A percentile compares a stretch with the other conserved stretches of the same genome.
phyloP scores from a whole-genome alignment of 352 stramenopile genomes.

The Globisporangium parvum region DNA sequence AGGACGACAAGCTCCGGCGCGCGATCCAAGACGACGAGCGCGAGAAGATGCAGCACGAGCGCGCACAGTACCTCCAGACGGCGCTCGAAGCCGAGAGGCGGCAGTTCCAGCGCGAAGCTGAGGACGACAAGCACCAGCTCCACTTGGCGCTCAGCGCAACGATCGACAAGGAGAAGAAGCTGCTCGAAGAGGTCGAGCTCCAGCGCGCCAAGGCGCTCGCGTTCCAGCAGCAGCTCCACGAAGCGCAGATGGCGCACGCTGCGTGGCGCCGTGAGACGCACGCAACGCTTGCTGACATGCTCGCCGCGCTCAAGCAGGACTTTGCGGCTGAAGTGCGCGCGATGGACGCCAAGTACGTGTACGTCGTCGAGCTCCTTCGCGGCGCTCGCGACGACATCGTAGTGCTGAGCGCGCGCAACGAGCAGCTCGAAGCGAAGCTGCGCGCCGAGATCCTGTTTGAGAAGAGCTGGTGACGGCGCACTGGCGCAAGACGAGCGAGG shows the following conservation, averaged over 20 bases:
- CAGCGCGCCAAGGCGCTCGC: slow-evolving; percentile 42
- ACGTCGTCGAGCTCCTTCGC: slow-evolving; percentile 41
- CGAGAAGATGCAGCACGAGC: slow-evolving; percentile 76
- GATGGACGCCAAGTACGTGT: slow-evolving; percentile 45
- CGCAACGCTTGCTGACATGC: slow-evolving; percentile 35
- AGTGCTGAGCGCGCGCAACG: slow-evolving; percentile 41
- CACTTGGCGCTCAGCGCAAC: slow-evolving; percentile 39
- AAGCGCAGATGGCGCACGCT: slow-evolving; percentile 45
- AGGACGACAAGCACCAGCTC: slow-evolving; percentile 53
- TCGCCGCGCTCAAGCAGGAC: slow-evolving; percentile 44
- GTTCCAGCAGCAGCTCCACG: slow-evolving; percentile 55
- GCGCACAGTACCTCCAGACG: slow-evolving; percentile 48
- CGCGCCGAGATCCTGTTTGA: slow-evolving; percentile 29
- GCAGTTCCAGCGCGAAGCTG: slow-evolving; percentile 46
- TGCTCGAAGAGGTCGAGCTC: slow-evolving; percentile 62
- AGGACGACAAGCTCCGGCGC: slow-evolving; percentile 70
- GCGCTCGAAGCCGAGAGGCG: slow-evolving; percentile 60
- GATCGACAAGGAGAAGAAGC: slow-evolving; percentile 73
- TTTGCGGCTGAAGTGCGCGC: slow-evolving; percentile 40
- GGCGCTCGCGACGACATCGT: slow-evolving; percentile 64
- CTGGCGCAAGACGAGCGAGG: too few species aligned
- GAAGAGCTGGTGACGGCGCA: slow-evolving; percentile 22
- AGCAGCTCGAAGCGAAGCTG: slow-evolving; percentile 44
- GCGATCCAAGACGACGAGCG: slow-evolving; percentile 78
- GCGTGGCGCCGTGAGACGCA: slow-evolving; percentile 50